Evolutionary conservation across 2,329 filamentous ascomycete genomes (phyloP).

Genomic region (Parafenestella ontariensis): DNA sequence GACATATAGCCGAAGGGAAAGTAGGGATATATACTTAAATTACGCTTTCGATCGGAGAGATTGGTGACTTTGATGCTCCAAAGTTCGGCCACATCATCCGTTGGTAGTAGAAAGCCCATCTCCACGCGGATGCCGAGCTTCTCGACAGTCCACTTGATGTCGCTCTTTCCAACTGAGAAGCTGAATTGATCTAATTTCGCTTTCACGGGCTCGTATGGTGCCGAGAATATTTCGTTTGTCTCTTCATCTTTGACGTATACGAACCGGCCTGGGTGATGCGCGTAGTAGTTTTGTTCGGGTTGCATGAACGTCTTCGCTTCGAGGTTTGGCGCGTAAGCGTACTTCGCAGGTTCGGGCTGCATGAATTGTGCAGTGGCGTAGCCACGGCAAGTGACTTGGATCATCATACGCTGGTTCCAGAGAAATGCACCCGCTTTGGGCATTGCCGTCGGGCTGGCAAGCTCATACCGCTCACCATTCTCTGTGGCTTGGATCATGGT

Average conservation of each 20-base stretch:
- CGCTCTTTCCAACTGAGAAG: constrained; percentile 63
- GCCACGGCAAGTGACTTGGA: constrained; percentile 65
- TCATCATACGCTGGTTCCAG: constrained; percentile 69
- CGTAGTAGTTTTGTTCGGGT: constrained; percentile 66
- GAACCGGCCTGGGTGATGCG: constrained; percentile 65
- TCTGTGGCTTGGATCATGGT: constrained; percentile 51
- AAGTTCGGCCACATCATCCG: constrained; percentile 62
- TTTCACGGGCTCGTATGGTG: constrained; percentile 63
- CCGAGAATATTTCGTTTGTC: constrained; percentile 59
- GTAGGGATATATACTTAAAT: constrained; percentile 62
- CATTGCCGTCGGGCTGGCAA: constrained; percentile 63
- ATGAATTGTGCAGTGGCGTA: constrained; percentile 66
- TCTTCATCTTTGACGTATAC: constrained; percentile 67
- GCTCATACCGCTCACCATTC: constrained; percentile 62
- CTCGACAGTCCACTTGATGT: constrained; percentile 63
- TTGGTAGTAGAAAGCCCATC: constrained; percentile 61
- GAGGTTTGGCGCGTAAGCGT: constrained; percentile 65
- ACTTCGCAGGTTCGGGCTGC: constrained; percentile 67
- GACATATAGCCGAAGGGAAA: constrained; percentile 68
- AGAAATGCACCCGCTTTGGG: constrained; percentile 64
- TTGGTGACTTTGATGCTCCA: constrained; percentile 64
- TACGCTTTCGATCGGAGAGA: constrained; percentile 54
- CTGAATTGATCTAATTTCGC: constrained; percentile 57
- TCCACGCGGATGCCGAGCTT: constrained; percentile 60
- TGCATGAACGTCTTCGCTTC: constrained; percentile 68